These are phyloP conservation scores for Fusarium sp. DNA, from an alignment of 2,329 filamentous ascomycete species.

Conservation along the genomic window DNA sequence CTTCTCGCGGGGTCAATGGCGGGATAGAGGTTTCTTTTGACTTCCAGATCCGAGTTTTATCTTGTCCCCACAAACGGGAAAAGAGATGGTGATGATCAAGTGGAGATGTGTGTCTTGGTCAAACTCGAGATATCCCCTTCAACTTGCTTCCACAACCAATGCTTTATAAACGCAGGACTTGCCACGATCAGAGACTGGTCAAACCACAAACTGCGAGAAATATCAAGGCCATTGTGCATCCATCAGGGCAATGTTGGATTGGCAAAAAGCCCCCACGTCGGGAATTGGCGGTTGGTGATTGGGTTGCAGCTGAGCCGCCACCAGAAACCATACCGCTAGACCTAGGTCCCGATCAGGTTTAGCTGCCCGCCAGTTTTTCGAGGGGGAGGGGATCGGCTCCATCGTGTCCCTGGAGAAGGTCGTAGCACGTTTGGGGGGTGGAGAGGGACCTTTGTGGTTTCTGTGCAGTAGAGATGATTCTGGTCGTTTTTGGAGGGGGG, in stretches of 20 bases:
- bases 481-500: neutral
- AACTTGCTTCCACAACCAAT: neutral
- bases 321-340: slow-evolving; percentile 35
- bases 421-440: slow-evolving; percentile 1
- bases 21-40: slow-evolving; percentile 18
- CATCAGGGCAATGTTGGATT: slow-evolving; percentile 37
- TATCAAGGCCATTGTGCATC: slow-evolving; percentile 26
- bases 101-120: neutral
- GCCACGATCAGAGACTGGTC: neutral
- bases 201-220: neutral
- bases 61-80: slow-evolving; percentile 1
- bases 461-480: neutral
- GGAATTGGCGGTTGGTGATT: slow-evolving; percentile 37
- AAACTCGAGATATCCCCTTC: neutral
- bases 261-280: slow-evolving; percentile 33
- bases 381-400: slow-evolving; percentile 18
- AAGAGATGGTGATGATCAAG: neutral
- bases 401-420: slow-evolving; percentile 24
- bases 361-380: slow-evolving; percentile 30
- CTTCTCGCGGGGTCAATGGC: slow-evolving; percentile 30
- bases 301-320: slow-evolving; percentile 31
- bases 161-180: neutral
- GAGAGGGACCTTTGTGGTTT: neutral
- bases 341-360: slow-evolving; percentile 33
- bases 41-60: slow-evolving; percentile 4